Base-by-base conservation (phyloP, 2,329 filamentous ascomycete species). In the Tolypocladium capitatum region DNA sequence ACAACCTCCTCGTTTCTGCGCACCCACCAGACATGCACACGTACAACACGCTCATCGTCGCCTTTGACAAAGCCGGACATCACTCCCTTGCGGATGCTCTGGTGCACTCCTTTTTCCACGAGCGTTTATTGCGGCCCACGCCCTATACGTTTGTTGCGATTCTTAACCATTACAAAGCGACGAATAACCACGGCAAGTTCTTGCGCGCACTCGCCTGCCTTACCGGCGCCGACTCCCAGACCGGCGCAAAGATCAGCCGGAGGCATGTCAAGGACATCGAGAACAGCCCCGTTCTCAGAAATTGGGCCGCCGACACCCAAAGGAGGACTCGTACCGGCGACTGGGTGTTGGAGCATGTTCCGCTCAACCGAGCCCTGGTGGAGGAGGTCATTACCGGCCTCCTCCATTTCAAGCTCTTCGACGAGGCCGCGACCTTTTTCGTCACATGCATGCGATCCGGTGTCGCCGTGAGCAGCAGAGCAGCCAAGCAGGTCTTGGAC, bases 41-140 rank as follows among this genome's bases (percentile, higher is more conserved):
- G 4, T 87, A 81, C 66, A 89, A 89, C 58, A 73, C 74, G 13
- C 70, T 92, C 27, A 73, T 91, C 3, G 61, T 76, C n/a, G 76
- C 77, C n/a, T 80, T 91, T 45, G 71, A 75, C 46, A 68, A 70
- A 31, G 59, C 73, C 5, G 67, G 71, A 28, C 66, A 73, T 46
- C 67, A 72, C 48, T 63, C 67, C 34, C 64, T 83, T 18, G 71
- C 75, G 4, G 68, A 78, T 34, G 56, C 68, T n/a, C 68, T 83
- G 31, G 67, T 78, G 20, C 62, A 75, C 45, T 73, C 70, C 0
- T 74, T 78, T 46, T 62, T 76, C 38, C 53, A 68, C 36, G 54
- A 64, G 10, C 73, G 66, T 34, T 61, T 61, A 4, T 57, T 75
- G 40, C 65, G 59, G 33, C 73, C 74, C 2, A 77, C 74, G 1